phyloP scores from a whole-genome alignment of 495 filamentous ascomycete genomes.

The Trichoderma erinaceum region DNA sequence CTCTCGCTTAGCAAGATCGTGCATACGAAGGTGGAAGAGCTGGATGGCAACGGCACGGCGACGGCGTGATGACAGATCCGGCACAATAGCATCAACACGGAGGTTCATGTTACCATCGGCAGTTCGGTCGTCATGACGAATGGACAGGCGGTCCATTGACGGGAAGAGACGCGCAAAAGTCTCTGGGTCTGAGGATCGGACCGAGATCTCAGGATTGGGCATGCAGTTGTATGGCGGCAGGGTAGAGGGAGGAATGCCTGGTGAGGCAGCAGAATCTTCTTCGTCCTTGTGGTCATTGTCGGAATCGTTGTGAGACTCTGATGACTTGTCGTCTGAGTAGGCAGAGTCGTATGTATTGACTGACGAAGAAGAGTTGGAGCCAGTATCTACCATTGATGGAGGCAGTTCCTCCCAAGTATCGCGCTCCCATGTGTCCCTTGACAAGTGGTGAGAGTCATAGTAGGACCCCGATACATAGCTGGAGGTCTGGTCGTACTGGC shows the following conservation, averaged over 20 bases:
- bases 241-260: not conserved
- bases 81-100: slow-evolving; percentile 73
- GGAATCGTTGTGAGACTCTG: slow-evolving; percentile 46
- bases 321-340: slow-evolving; percentile 55
- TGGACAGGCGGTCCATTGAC: slow-evolving; percentile 68
- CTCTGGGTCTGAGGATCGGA: slow-evolving; percentile 67
- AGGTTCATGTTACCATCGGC: slow-evolving; percentile 97
- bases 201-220: slow-evolving; percentile 46
- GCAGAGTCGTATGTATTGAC: slow-evolving; percentile 74
- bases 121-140: slow-evolving; percentile 88
- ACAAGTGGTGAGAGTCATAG: slow-evolving; percentile 6
- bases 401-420: slow-evolving; percentile 8
- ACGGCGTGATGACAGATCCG: slow-evolving; percentile 23
- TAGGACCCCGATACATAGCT: slow-evolving; percentile 6
- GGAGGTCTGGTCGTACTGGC: slow-evolving; percentile 9
- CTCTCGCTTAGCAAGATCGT: slow-evolving; percentile 77
- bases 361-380: slow-evolving; percentile 43
- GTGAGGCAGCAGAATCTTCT: not conserved
- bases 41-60: slow-evolving; percentile 62
- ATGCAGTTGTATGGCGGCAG: slow-evolving; percentile 57
- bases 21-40: slow-evolving; percentile 93
- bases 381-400: not conserved
- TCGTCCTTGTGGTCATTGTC: slow-evolving; percentile 34
- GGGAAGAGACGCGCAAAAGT: slow-evolving; percentile 88
- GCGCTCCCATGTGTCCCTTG: slow-evolving; percentile 7